Base-by-base conservation (phyloP, 768 basidiomycete species). In the Chalciporus piperatus region DNA sequence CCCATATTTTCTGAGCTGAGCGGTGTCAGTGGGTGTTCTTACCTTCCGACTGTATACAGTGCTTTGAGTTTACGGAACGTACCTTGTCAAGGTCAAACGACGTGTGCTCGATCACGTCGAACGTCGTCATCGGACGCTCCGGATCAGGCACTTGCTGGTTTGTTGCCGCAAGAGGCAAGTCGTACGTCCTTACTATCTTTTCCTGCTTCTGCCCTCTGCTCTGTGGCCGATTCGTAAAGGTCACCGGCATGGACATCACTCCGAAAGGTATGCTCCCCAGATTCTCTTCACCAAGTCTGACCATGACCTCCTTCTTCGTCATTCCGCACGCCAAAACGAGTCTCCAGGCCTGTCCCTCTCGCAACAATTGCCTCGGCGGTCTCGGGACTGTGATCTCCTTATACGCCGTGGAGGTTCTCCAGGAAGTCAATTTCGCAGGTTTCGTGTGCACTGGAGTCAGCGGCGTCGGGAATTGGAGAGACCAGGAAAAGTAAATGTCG, bases 71-170 rank as follows among this genome's bases (percentile, higher is more conserved):
- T 16, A 7, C n/a, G n/a, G 8, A 40, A 52, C 76, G 63, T 56
- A 91, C 94, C 82, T 97, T 96, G 75, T 97, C 94, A 4, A 96
- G 75, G 63, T 95, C 94, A 64, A 92, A 96, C 2, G 89, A 89
- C 0, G 89, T 93, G 61, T 90, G 86, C 62, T 97, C 94, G 16
- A 71, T 74, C 20, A 97, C 73, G 28, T 64, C 72, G 53, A 95
- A 63, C 33, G 47, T 25, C 41, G 54, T 51, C 44, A 59, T 47
- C 37, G 47, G 44, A 17, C 19, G 23, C 4, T 56, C 57, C 6
- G 17, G 38, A 3, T 13, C 6, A 1, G 52, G 46, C 10, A 51
- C 30, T 8, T 32, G 45, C 20, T 65, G 12, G 5, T 50, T 20
- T 16, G 35, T n/a, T 37, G 35, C 10, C n/a, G 4, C 16, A 6